phyloP scores from a whole-genome alignment of 148 eudicot species.

The Nyssa sinensis region DNA sequence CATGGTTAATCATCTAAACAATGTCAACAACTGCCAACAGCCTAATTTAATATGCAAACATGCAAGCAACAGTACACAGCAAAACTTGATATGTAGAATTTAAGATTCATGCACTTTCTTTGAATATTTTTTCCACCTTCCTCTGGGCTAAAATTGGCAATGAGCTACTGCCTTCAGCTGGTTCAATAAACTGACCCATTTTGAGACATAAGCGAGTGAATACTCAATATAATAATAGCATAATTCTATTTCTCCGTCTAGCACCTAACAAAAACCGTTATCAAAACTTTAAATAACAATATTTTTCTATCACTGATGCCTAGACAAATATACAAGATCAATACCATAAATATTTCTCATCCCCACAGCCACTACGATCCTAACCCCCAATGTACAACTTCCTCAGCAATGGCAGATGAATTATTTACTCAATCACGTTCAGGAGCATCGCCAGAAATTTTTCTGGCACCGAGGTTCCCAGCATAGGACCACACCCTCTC shows the following conservation, averaged over 20 bases:
- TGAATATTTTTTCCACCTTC: no score
- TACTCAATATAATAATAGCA: neutral
- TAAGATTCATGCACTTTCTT: no score
- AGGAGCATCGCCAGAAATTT: conserved; percentile 47
- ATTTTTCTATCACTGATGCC: neutral
- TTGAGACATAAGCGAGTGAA: neutral
- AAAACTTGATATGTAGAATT: no score
- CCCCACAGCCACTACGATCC: neutral
- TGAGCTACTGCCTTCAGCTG: no score
- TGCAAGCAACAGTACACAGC: no score
- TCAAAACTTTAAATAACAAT: neutral
- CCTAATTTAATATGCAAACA: no score
- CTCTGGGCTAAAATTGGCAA: no score
- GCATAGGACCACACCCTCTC: conserved; percentile 54
- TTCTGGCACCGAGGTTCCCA: conserved; percentile 48
- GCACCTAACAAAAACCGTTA: neutral
- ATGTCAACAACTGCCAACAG: no score
- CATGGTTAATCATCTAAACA: no score
- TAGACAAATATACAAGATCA: conserved; percentile 7
- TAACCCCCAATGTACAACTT: neutral
- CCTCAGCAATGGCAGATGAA: neutral
- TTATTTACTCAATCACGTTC: conserved; percentile 35
- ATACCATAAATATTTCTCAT: neutral
- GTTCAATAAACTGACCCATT: neutral
- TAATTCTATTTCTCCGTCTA: neutral